phyloP scores from a whole-genome alignment of 345 rosid genomes.

The Acer negundo region DNA sequence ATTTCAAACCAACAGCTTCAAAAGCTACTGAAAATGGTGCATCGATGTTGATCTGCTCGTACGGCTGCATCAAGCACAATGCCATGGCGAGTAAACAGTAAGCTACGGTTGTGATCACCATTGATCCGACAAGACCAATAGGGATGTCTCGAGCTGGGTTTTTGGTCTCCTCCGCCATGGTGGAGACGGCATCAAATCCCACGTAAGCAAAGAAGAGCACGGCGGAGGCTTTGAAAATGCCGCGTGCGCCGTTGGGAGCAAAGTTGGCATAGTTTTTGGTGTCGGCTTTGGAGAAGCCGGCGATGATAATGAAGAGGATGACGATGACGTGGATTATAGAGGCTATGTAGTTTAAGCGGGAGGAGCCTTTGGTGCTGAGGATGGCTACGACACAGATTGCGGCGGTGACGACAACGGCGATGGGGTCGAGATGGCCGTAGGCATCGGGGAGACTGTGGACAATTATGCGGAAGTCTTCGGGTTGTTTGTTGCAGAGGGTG shows the following conservation, averaged over 20 bases:
- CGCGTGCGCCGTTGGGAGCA: constrained; percentile 51
- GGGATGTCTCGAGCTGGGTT: constrained; percentile 83
- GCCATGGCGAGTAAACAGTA: constrained; percentile 64
- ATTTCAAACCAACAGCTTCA: constrained; percentile 55
- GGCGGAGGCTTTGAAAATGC: constrained; percentile 66
- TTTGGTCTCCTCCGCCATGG: constrained; percentile 92
- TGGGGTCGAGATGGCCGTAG: constrained; percentile 72
- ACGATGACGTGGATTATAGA: constrained; percentile 64
- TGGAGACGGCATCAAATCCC: constrained; percentile 87
- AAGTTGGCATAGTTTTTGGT: constrained; percentile 52
- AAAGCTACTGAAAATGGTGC: constrained; percentile 84
- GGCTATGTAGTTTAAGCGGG: constrained; percentile 72
- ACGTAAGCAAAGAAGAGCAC: constrained; percentile 83
- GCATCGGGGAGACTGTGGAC: constrained; percentile 45
- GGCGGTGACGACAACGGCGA: constrained; percentile 51
- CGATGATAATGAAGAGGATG: constrained; percentile 70
- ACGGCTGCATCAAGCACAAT: constrained; percentile 69
- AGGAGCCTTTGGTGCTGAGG: constrained; percentile 74
- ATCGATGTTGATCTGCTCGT: constrained; percentile 40
- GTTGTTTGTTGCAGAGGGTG: constrained; percentile 70
- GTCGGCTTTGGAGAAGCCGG: constrained; percentile 61
- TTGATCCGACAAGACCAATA: constrained; percentile 80
- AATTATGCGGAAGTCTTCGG: constrained; percentile 64
- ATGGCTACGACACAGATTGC: constrained; percentile 59
- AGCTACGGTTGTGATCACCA: constrained; percentile 47